These are phyloP conservation scores for Acidiella bohemica DNA, from an alignment of 495 filamentous ascomycete species.

Conservation along the genomic window DNA sequence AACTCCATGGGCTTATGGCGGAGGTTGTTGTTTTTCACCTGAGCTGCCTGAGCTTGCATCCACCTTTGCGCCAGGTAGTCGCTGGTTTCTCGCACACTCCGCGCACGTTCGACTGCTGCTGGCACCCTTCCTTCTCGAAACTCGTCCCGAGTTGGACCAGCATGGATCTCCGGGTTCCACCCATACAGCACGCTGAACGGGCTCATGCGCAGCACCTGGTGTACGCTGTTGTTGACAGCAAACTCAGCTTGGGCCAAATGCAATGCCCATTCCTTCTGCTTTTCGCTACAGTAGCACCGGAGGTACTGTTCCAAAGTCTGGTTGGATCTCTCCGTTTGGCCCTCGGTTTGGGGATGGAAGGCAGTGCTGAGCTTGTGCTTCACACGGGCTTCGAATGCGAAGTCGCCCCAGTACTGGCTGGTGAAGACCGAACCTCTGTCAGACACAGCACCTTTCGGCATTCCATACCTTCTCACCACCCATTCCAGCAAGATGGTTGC, in stretches of 20 bases:
- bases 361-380: neutral
- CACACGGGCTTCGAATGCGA: too few relatives aligned
- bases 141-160: neutral
- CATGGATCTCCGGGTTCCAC: neutral
- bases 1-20: neutral
- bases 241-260: neutral
- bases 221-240: too few relatives aligned
- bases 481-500: neutral
- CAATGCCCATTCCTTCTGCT: neutral
- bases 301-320: too few relatives aligned
- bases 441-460: neutral
- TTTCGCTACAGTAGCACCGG: too few relatives aligned
- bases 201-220: neutral
- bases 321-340: too few relatives aligned
- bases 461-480: neutral
- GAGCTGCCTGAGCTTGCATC: too few relatives aligned
- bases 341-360: neutral
- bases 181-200: neutral
- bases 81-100: neutral
- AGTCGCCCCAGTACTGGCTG: too few relatives aligned
- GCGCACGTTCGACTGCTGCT: neutral
- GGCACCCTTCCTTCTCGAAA: neutral
- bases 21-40: neutral
- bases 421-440: slow-evolving; percentile 2
- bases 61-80: neutral